phyloP scores from a whole-genome alignment of 2,329 filamentous ascomycete genomes.

The Arthrobotrys entomopaga region DNA sequence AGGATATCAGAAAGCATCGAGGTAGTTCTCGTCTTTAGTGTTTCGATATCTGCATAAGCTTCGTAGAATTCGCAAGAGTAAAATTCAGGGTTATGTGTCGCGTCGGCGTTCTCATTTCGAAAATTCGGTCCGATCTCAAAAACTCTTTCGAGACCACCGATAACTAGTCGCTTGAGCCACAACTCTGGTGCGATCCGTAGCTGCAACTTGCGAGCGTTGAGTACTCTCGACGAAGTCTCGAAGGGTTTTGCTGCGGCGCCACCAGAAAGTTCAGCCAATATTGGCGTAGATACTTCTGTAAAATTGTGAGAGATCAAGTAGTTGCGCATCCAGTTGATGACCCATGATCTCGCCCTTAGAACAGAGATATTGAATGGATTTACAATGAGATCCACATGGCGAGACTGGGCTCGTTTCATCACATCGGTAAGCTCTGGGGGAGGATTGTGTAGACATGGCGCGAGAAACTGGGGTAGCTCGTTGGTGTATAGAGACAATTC shows the following conservation, averaged over 20 bases:
- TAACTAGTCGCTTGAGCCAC: slow-evolving; percentile 89
- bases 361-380: slow-evolving; percentile 75
- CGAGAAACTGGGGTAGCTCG: slow-evolving; percentile 75
- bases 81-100: slow-evolving; percentile 96
- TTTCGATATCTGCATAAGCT: slow-evolving; percentile 79
- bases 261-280: slow-evolving; percentile 82
- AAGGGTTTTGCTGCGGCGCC: slow-evolving; percentile 90
- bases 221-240: slow-evolving; percentile 75
- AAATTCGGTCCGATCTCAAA: slow-evolving; percentile 95
- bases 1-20: slow-evolving; percentile 73
- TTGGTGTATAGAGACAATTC: slow-evolving; percentile 78
- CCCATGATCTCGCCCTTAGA: slow-evolving; percentile 76
- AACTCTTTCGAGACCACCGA: slow-evolving; percentile 86
- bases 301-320: slow-evolving; percentile 79
- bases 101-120: slow-evolving; percentile 90
- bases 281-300: slow-evolving; percentile 89
- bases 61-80: slow-evolving; percentile 97
- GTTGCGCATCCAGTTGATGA: slow-evolving; percentile 78
- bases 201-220: slow-evolving; percentile 75
- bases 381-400: slow-evolving; percentile 87
- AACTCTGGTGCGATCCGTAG: slow-evolving; percentile 92
- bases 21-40: slow-evolving; percentile 81
- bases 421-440: slow-evolving; percentile 76
- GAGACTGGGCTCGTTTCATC: slow-evolving; percentile 77
- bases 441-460: slow-evolving; percentile 81